Percentiles rank a stretch among this genome's conserved stretches.
Evolutionary conservation across 2,329 filamentous ascomycete genomes (phyloP).

Genomic region (Periconia sp.): DNA sequence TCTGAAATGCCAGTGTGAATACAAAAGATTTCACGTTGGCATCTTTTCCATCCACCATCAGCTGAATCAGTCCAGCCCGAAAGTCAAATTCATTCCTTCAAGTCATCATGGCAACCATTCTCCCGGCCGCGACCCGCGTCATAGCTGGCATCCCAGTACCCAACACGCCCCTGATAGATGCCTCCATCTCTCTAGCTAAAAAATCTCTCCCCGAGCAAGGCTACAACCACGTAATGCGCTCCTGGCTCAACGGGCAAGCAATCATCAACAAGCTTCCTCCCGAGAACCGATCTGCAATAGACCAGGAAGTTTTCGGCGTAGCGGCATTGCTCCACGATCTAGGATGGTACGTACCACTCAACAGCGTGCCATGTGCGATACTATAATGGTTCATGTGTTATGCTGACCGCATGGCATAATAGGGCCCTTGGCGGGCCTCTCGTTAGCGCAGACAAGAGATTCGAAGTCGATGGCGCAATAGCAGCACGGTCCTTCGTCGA

Average conservation of each 20-base stretch:
- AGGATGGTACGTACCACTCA: slow-evolving; percentile 46
- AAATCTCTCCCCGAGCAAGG: slow-evolving; percentile 33
- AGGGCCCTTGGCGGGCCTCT: too few relatives aligned
- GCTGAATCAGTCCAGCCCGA: too few relatives aligned
- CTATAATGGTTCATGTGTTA: background rate
- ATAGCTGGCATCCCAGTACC: slow-evolving; percentile 45
- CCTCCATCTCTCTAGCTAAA: slow-evolving; percentile 39
- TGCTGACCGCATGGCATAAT: slow-evolving; percentile 10
- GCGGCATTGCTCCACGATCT: slow-evolving; percentile 52
- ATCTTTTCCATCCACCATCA: too few relatives aligned
- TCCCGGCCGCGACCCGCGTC: slow-evolving; percentile 7
- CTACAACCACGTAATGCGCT: slow-evolving; percentile 50
- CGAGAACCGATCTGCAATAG: slow-evolving; percentile 28
- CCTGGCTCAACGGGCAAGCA: slow-evolving; percentile 44
- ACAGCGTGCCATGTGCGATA: background rate
- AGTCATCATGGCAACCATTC: slow-evolving; percentile 8
- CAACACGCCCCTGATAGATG: slow-evolving; percentile 44
- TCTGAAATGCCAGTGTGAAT: too few relatives aligned
- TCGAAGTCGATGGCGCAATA: slow-evolving; percentile 59
- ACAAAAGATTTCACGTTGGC: too few relatives aligned
- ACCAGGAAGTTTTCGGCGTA: slow-evolving; percentile 49
- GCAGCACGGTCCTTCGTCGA: slow-evolving; percentile 46
- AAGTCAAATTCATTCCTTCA: too few relatives aligned
- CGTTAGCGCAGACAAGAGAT: slow-evolving; percentile 53
- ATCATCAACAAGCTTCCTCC: slow-evolving; percentile 39